phyloP scores from a whole-genome alignment of 2,329 filamentous ascomycete species.

The Talaromyces sp. region DNA sequence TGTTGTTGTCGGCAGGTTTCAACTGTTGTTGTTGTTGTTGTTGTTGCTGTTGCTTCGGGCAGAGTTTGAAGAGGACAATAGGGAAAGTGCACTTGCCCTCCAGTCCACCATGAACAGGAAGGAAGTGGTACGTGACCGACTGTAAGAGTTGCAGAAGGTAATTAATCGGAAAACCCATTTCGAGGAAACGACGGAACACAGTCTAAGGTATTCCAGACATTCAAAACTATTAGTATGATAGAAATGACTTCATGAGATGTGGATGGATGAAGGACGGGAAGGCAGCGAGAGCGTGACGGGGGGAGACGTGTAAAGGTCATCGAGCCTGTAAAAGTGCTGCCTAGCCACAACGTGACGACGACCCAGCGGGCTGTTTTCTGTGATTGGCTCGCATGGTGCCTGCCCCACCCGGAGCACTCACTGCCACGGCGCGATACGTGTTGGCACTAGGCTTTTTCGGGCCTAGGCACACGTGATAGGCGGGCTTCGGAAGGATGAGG shows the following conservation, averaged over 20 bases:
- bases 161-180: constrained; percentile 13
- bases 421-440: constrained; percentile 8
- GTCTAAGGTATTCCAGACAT: neutral
- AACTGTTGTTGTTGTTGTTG: neutral
- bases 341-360: constrained; percentile 16
- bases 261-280: neutral
- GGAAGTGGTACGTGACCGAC: constrained; percentile 8
- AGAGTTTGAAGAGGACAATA: constrained; percentile 13
- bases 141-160: constrained; percentile 13
- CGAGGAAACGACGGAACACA: neutral
- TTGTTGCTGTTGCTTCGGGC: constrained; percentile 4
- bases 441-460: neutral
- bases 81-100: constrained; percentile 13
- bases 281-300: neutral
- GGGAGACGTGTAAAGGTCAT: constrained; percentile 3
- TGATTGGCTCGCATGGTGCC: neutral
- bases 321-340: constrained; percentile 16
- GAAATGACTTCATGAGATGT: constrained; percentile 1
- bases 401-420: constrained; percentile 1
- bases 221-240: neutral
- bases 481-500: constrained; percentile 7
- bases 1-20: neutral
- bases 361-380: neutral
- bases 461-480: constrained; percentile 2
- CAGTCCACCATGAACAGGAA: constrained; percentile 1